Evolutionary conservation across 2,329 filamentous ascomycete species (phyloP).

Genomic region (Zalaria sp.): DNA sequence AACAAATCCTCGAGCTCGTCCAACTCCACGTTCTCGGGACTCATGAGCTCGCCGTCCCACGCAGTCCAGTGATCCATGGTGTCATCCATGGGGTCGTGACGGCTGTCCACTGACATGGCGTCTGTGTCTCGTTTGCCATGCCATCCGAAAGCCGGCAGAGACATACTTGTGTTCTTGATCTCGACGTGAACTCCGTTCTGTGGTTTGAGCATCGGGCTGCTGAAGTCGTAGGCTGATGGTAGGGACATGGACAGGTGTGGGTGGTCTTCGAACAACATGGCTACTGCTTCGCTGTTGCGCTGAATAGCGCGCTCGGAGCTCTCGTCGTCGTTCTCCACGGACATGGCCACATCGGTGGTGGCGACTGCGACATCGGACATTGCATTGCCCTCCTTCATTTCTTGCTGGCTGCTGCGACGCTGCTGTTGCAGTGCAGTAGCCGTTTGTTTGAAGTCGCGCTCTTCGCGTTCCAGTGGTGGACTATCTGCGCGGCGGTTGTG

Average conservation of each 20-base stretch:
- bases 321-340: constrained; percentile 25
- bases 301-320: constrained; percentile 33
- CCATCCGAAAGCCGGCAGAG: constrained; percentile 1
- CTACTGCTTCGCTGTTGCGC: constrained; percentile 35
- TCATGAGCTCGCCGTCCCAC: constrained; percentile 32
- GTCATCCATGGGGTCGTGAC: constrained; percentile 11
- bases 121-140: constrained; percentile 5
- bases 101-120: constrained; percentile 8
- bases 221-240: constrained; percentile 23
- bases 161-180: constrained; percentile 1
- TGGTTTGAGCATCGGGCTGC: constrained; percentile 32
- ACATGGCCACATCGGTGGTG: constrained; percentile 15
- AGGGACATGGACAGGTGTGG: constrained; percentile 35
- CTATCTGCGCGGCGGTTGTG: constrained; percentile 62
- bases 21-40: constrained; percentile 78
- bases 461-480: constrained; percentile 82
- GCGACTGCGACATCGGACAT: constrained; percentile 19
- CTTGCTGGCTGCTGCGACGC: constrained; percentile 25
- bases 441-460: constrained; percentile 93
- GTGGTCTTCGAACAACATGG: constrained; percentile 33
- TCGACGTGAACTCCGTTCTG: constrained; percentile 8
- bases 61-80: constrained; percentile 16
- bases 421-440: constrained; percentile 63
- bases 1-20: constrained; percentile 86
- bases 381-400: constrained; percentile 18